Evolutionary conservation across 805 yeast genomes (phyloP).

Genomic region (Lipomyces spencermartinsiae): DNA sequence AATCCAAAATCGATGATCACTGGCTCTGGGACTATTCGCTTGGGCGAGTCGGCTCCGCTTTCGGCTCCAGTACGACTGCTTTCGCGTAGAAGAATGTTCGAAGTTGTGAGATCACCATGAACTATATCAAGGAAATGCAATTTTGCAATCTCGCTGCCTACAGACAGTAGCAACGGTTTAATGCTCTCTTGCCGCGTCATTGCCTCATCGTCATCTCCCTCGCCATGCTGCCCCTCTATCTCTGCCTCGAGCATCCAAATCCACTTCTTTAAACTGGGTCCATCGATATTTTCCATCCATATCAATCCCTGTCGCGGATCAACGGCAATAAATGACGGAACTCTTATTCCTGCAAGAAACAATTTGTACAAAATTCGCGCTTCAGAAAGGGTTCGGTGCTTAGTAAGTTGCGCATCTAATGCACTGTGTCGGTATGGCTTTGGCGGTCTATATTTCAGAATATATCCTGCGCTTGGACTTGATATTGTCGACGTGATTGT

Average conservation of each 20-base stretch:
- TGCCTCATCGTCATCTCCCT: slow-evolving; percentile 9
- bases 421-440: slow-evolving; percentile 89
- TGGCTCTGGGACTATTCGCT: slow-evolving; percentile 49
- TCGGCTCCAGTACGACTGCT: slow-evolving; percentile 29
- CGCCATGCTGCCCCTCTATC: slow-evolving; percentile 12
- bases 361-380: slow-evolving; percentile 75
- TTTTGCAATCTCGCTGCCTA: slow-evolving; percentile 71
- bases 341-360: slow-evolving; percentile 57
- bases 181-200: slow-evolving; percentile 45
- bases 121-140: slow-evolving; percentile 79
- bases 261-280: slow-evolving; percentile 46
- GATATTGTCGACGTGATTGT: slow-evolving; percentile 6
- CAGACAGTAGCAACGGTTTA: slow-evolving; percentile 54
- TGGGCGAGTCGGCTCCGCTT: slow-evolving; percentile 35
- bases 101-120: slow-evolving; percentile 94
- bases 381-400: slow-evolving; percentile 82
- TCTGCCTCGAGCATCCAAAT: slow-evolving; percentile 46
- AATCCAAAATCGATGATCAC: slow-evolving; percentile 90
- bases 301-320: slow-evolving; percentile 80
- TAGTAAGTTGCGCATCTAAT: slow-evolving; percentile 77
- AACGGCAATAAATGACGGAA: slow-evolving; percentile 76
- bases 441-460: slow-evolving; percentile 85
- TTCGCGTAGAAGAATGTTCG: slow-evolving; percentile 71
- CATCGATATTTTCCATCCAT: slow-evolving; percentile 86
- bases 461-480: slow-evolving; percentile 25